These are phyloP conservation scores for Coffea humblotiana DNA, from an alignment of 305 asterid species.

Conservation along the genomic window DNA sequence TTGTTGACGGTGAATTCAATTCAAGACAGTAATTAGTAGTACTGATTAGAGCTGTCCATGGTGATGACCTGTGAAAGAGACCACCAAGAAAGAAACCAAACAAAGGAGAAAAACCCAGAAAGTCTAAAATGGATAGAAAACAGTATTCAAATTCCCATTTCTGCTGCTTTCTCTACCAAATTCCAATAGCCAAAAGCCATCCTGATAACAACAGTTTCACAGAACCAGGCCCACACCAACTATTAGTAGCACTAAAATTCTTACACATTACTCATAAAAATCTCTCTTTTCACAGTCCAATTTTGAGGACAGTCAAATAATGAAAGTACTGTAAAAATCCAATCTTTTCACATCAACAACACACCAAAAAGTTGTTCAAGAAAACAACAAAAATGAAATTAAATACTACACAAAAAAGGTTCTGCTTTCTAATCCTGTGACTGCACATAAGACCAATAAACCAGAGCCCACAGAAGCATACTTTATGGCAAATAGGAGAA, in stretches of 20 bases:
- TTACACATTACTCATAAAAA: background rate
- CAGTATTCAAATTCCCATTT: slow-evolving; percentile 37
- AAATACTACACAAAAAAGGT: background rate
- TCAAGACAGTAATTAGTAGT: background rate
- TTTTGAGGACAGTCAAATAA: background rate
- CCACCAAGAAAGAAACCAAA: slow-evolving; percentile 25
- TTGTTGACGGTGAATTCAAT: slow-evolving; percentile 25
- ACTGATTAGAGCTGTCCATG: slow-evolving; percentile 28
- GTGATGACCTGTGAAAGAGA: slow-evolving; percentile 33
- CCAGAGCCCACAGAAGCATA: background rate
- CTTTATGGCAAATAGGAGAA: background rate
- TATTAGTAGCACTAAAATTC: background rate
- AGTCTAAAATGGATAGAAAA: slow-evolving; percentile 37
- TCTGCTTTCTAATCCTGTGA: background rate
- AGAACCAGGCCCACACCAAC: slow-evolving; percentile 41
- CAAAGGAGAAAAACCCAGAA: slow-evolving; percentile 44
- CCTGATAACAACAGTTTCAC: slow-evolving; percentile 48
- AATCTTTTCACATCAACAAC: background rate
- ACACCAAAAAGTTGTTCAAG: background rate
- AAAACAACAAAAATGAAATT: slow-evolving; percentile 4
- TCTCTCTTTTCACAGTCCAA: slow-evolving; percentile 11
- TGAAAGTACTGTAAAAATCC: background rate
- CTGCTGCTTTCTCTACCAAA: slow-evolving; percentile 35
- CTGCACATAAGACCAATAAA: background rate
- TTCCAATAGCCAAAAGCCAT: slow-evolving; percentile 42